Base-by-base conservation (phyloP, 352 stramenopile genomes). In the Globisporangium camurandrum region DNA sequence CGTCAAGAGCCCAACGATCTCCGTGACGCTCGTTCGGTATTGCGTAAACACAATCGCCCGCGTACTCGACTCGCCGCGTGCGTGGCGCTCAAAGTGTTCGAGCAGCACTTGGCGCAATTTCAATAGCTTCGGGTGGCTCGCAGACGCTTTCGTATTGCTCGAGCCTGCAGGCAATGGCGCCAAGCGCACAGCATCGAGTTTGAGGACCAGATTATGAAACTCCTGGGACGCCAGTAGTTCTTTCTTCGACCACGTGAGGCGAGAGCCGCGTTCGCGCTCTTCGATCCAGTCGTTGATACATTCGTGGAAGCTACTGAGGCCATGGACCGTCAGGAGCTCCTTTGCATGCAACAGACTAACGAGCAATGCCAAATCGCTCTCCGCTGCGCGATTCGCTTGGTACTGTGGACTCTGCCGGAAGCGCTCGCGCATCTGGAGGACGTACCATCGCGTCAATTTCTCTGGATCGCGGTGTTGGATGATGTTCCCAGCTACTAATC, bases 11-110 rank as follows among this genome's bases (percentile, higher is more conserved):
- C 59, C 61, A 2, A 98, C 84, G 53, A 99, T 98, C 58, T 98
- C 94, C 5, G 64, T 70, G 1, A 99, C 96, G 50, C 84, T 98
- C 37, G 88, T 85, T 54, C 97, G 82, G 61, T 93, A 98, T 56
- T 99, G 91, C 7, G 95, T 97, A 64, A 99, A 99, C 4, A 99
- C 93, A 52, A 99, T 99, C 4, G 86, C 95, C 11, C 95, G 71
- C 5, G 95, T 98, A 33, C 77, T 96, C 31, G 75, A 89, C 24
- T 68, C 57, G 0, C 67, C 79, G 6, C 56, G 57, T 3, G 68
- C 51, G 61, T 96, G 80, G 14, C 83, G 74, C 30, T 84, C 59
- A 49, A 95, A 93, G 42, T 96, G 82, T 34, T 96, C 83, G n/a
- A 88, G 62, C 10, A 95, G 61, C 19, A 94, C 77, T 38, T 95